Evolutionary conservation across 1,284 basidiomycete species (phyloP).

Genomic region (Puccinia coronata): DNA sequence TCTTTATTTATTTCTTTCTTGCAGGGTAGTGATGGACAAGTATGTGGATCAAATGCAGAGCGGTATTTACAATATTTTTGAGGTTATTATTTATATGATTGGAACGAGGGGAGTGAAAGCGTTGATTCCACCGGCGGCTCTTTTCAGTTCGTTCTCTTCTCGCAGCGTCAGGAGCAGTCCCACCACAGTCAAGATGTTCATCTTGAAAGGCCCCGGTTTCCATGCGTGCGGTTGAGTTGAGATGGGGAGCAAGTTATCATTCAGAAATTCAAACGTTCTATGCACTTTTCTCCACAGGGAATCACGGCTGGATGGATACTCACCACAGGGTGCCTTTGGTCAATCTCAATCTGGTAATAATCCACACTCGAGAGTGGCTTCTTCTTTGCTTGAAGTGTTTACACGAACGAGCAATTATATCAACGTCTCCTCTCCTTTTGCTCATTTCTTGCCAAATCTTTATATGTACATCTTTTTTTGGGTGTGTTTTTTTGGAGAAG

Average conservation of each 20-base stretch:
- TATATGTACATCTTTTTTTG: not conserved
- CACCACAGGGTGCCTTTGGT: slow-evolving; percentile 1
- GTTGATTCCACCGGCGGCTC: not conserved
- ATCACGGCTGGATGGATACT: too few species aligned
- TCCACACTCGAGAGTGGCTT: not conserved
- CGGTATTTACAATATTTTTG: too few species aligned
- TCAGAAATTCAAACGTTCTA: too few species aligned
- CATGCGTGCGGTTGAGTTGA: too few species aligned
- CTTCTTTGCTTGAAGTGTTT: slow-evolving; percentile 1
- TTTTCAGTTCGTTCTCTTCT: slow-evolving; percentile 3
- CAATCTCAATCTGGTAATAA: slow-evolving; percentile 5
- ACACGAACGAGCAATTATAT: not conserved
- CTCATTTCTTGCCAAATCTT: too few species aligned
- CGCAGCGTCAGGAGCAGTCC: not conserved
- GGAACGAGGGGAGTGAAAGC: not conserved
- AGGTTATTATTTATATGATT: too few species aligned
- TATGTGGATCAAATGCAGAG: too few species aligned
- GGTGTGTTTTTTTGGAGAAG: not conserved
- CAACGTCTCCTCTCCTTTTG: not conserved
- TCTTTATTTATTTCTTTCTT: too few species aligned
- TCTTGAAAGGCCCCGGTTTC: too few species aligned
- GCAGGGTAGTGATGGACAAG: too few species aligned
- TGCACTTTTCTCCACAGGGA: too few species aligned
- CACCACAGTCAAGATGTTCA: slow-evolving; percentile 19
- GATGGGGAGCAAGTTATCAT: too few species aligned